A percentile compares a stretch with the other conserved stretches of the same genome.
Evolutionary conservation across 805 yeast species (phyloP).

Genomic region (Candida andamanensis): DNA sequence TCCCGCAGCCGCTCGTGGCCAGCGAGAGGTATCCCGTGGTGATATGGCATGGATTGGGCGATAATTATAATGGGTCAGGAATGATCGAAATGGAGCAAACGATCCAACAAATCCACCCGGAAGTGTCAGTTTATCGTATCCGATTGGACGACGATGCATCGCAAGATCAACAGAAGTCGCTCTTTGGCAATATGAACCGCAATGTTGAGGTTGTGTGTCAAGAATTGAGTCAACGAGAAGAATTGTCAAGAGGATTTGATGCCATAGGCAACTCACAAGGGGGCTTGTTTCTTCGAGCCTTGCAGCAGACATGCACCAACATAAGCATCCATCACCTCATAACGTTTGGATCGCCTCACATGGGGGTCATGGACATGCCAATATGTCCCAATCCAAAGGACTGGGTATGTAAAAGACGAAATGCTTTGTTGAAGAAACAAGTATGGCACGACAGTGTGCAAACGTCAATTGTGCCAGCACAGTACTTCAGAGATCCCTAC

Average conservation of each 20-base stretch:
- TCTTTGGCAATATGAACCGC: conserved; percentile 55
- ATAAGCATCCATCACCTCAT: conserved; percentile 44
- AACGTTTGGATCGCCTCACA: conserved; percentile 80
- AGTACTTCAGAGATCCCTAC: conserved; percentile 62
- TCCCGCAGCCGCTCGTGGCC: too few relatives aligned
- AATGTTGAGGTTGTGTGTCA: conserved; percentile 55
- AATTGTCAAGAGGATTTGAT: conserved; percentile 54
- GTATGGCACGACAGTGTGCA: conserved; percentile 59
- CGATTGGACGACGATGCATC: conserved; percentile 44
- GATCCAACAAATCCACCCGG: conserved; percentile 45
- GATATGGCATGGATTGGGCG: conserved; percentile 85
- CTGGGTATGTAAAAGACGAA: conserved; percentile 56
- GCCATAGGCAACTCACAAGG: conserved; percentile 83
- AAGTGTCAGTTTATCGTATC: conserved; percentile 48
- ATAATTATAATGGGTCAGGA: conserved; percentile 58
- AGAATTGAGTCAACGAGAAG: conserved; percentile 42
- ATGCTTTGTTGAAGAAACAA: conserved; percentile 50
- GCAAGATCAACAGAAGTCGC: conserved; percentile 49
- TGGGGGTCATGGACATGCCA: conserved; percentile 69
- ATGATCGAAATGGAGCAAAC: conserved; percentile 44
- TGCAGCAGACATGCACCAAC: conserved; percentile 52
- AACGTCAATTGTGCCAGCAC: conserved; percentile 60
- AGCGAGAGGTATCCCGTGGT: conserved; percentile 45
- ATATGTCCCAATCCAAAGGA: conserved; percentile 44
- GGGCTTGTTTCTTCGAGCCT: conserved; percentile 69